Evolutionary conservation across 1,284 basidiomycete species (phyloP), one percentile per base, ranked within the genome.

Genomic region (Kwoniella shivajii): DNA sequence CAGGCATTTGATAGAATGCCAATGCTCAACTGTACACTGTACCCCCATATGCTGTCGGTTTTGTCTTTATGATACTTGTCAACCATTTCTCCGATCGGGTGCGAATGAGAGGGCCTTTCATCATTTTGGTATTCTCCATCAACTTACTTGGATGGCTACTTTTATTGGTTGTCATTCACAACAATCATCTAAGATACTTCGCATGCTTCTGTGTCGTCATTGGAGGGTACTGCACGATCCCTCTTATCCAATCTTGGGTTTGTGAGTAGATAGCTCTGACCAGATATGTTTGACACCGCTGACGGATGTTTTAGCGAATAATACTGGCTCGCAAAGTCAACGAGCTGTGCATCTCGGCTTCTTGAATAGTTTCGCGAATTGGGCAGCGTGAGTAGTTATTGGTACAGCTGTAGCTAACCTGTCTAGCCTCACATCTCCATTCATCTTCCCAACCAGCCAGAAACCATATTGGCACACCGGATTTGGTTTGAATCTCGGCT

Each of bases 1-100:
- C 33, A 9, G 7, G 33, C 16, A 34, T 34, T 6, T 14, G 6
- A 14, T 26, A 42, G 41, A 46, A 46, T 18, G 44, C 48, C 36
- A 60, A 75, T 34, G 82, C 82, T 1, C 82, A 84, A 66, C 76
- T 84, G 13, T 79, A 80, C 71, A 81, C 89, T 0, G 88, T 90
- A 9, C 89, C 89, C 2, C 88, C 89, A 16, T 90, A 90, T 64
- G 86, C 85, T 1, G 83, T 85, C 4, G 84, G 87, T 0, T 83
- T 86, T 3, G 74, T 84, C 4, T 79, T 88, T 24, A 79, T 90
- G 59, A 75, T 84, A 14, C 50, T 79, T 1, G 79, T 84, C 53
- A 85, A 84, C 1, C 84, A 82, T 62, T 70, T 76, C 2, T 90
- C 89, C 5, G 90, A 92, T 73, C 80, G 83, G 47, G 66, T 84